Evolutionary conservation across 1,284 basidiomycete genomes (phyloP).

Genomic region (Trichosporon faecale): DNA sequence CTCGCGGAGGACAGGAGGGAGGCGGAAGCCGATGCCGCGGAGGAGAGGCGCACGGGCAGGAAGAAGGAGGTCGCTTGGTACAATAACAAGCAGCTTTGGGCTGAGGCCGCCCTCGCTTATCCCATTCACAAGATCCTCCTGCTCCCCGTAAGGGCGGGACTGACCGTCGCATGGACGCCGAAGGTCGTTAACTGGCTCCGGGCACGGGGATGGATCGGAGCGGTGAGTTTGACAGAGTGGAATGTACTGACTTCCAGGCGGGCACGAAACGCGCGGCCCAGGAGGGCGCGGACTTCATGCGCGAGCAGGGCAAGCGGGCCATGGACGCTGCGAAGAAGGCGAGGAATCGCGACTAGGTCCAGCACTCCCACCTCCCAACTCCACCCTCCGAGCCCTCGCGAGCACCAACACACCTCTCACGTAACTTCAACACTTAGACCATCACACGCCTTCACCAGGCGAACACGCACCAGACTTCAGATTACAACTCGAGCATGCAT

Average conservation of each 20-base stretch:
- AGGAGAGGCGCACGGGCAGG: slow-evolving; percentile 43
- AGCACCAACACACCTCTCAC: background rate
- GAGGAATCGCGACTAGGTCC: background rate
- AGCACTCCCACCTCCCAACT: background rate
- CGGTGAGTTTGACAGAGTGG: slow-evolving; percentile 33
- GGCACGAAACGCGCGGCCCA: slow-evolving; percentile 22
- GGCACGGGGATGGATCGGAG: slow-evolving; percentile 64
- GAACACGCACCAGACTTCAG: background rate
- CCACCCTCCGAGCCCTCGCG: too few relatives aligned
- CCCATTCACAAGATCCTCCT: slow-evolving; percentile 93
- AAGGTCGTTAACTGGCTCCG: slow-evolving; percentile 75
- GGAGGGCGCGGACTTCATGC: slow-evolving; percentile 19
- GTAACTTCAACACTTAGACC: background rate
- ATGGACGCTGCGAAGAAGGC: slow-evolving; percentile 19
- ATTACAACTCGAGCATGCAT: slow-evolving; percentile 24
- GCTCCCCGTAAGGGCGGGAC: slow-evolving; percentile 81
- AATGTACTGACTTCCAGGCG: slow-evolving; percentile 17
- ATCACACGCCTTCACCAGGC: background rate
- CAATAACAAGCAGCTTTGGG: slow-evolving; percentile 72
- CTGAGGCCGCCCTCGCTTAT: slow-evolving; percentile 88
- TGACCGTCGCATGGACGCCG: slow-evolving; percentile 85
- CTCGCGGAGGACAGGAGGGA: slow-evolving; percentile 58
- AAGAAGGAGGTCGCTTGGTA: slow-evolving; percentile 55
- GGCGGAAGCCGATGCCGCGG: slow-evolving; percentile 25
- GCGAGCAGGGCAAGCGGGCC: slow-evolving; percentile 17